phyloP scores from a whole-genome alignment of 805 yeast genomes.

The Kazachstania africana region DNA sequence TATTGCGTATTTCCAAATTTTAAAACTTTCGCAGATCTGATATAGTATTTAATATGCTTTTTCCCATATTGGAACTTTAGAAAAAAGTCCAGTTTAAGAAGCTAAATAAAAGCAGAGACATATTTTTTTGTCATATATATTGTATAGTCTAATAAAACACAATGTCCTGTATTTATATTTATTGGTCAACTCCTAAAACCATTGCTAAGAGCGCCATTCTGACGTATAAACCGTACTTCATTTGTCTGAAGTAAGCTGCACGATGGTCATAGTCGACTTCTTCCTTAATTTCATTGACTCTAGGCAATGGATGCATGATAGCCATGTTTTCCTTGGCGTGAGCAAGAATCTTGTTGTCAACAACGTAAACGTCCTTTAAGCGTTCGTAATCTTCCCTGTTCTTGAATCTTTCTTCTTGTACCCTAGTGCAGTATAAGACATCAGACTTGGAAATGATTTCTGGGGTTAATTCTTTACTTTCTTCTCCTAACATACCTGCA shows the following conservation, averaged over 20 bases:
- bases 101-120: too few species aligned
- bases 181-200: constrained; percentile 92
- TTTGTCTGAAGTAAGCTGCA: constrained; percentile 98
- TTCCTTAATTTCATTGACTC: constrained; percentile 91
- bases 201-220: constrained; percentile 98
- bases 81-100: too few species aligned
- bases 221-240: constrained; percentile 95
- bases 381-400: constrained; percentile 68
- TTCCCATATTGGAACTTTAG: too few species aligned
- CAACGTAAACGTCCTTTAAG: constrained; percentile 81
- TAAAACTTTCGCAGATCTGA: too few species aligned
- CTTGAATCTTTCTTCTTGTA: constrained; percentile 90
- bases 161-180: constrained; percentile 1
- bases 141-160: neutral
- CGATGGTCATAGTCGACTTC: constrained; percentile 99
- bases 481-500: constrained; percentile 60
- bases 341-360: constrained; percentile 81
- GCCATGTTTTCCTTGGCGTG: constrained; percentile 98
- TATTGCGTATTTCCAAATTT: too few species aligned
- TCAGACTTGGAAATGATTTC: constrained; percentile 84
- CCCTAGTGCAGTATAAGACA: constrained; percentile 94
- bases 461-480: constrained; percentile 66
- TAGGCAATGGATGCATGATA: constrained; percentile 97
- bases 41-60: too few species aligned
- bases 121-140: neutral